Percentiles rank a stretch among this genome's conserved stretches.
Evolutionary conservation across 352 stramenopile species (phyloP).

Genomic region (Phytophthora citricola): DNA sequence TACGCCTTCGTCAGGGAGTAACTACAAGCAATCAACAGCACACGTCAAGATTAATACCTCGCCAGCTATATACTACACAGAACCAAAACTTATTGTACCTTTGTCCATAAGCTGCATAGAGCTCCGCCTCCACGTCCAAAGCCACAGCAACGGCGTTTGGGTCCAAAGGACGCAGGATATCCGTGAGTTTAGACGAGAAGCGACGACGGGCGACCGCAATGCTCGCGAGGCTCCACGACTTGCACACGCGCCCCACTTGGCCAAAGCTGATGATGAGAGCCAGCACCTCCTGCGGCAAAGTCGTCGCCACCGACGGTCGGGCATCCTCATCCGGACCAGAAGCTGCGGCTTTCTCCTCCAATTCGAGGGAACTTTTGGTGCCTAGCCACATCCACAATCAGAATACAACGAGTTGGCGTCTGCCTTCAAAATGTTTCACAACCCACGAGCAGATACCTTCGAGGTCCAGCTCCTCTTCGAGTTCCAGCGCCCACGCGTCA

Average conservation of each 20-base stretch:
- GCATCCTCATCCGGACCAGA: not conserved
- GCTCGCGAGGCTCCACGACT: conserved; percentile 80
- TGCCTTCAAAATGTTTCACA: too few relatives aligned
- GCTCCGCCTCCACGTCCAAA: conserved; percentile 62
- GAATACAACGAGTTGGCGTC: too few relatives aligned
- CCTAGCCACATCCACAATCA: conserved; percentile 6
- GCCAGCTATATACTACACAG: too few relatives aligned
- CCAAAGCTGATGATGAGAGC: conserved; percentile 73
- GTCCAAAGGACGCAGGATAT: conserved; percentile 63
- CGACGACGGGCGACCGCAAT: conserved; percentile 69
- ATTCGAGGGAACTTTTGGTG: not conserved
- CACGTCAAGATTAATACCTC: too few relatives aligned
- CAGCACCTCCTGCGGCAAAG: conserved; percentile 79
- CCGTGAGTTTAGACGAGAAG: conserved; percentile 58
- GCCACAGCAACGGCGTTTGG: conserved; percentile 51
- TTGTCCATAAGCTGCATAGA: conserved; percentile 68
- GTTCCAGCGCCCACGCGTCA: conserved; percentile 66
- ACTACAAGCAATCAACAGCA: conserved; percentile 21
- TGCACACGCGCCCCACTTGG: conserved; percentile 79
- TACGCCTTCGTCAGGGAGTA: conserved; percentile 81
- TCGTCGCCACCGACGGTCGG: conserved; percentile 37
- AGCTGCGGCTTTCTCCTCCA: conserved; percentile 26
- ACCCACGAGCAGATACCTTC: conserved; percentile 26
- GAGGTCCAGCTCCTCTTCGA: conserved; percentile 72
- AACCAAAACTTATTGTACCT: conserved; percentile 33